Evolutionary conservation across 2,329 filamentous ascomycete genomes (phyloP).

Genomic region (Microsporum ferrugineum): DNA sequence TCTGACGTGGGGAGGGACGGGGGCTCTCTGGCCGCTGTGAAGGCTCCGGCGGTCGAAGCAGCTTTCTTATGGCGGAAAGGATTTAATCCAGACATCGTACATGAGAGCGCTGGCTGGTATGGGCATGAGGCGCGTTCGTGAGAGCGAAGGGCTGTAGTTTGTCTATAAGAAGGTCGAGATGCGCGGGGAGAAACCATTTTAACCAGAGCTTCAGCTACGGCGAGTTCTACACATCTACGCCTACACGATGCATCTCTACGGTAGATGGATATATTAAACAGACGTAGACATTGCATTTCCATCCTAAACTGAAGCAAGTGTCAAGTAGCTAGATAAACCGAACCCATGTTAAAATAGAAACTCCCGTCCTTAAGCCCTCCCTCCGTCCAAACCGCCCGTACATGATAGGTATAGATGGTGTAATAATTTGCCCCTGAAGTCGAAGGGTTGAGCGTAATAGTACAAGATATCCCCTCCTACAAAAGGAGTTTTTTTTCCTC

Average conservation of each 20-base stretch:
- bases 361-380: not conserved
- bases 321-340: not conserved
- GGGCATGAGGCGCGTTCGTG: not conserved
- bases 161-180: not conserved
- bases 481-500: not conserved
- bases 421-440: not conserved
- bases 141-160: not conserved
- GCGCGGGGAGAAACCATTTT: too few relatives aligned
- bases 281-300: not conserved
- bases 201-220: too few relatives aligned
- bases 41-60: constrained; percentile 16
- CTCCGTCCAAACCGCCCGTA: not conserved
- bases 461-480: not conserved
- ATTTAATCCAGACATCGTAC: constrained; percentile 40
- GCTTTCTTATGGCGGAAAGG: constrained; percentile 39
- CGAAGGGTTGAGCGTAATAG: not conserved
- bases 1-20: constrained; percentile 15
- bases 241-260: too few relatives aligned
- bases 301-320: not conserved
- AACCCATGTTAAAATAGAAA: not conserved
- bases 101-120: constrained; percentile 9
- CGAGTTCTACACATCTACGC: too few relatives aligned
- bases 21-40: constrained; percentile 12
- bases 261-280: too few relatives aligned
- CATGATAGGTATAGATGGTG: not conserved